Evolutionary conservation across 2,329 filamentous ascomycete genomes (phyloP).

Genomic region (Fusarium sp.): DNA sequence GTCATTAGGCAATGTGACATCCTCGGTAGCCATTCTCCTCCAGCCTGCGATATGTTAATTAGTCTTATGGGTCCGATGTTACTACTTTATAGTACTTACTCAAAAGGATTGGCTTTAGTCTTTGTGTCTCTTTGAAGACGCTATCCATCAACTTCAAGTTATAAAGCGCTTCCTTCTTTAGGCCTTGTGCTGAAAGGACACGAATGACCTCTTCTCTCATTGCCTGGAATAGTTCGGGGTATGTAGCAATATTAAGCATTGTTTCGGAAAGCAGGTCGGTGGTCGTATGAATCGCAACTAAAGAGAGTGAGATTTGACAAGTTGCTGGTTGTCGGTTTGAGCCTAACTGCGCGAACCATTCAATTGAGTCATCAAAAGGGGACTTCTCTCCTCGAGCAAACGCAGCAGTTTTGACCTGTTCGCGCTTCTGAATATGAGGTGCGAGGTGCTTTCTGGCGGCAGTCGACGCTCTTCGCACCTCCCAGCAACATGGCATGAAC

Average conservation of each 20-base stretch:
- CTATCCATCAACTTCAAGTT: conserved; percentile 62
- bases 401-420: conserved; percentile 51
- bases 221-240: conserved; percentile 52
- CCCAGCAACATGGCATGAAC: conserved; percentile 51
- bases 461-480: conserved; percentile 47
- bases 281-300: conserved; percentile 68
- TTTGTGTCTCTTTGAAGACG: conserved; percentile 64
- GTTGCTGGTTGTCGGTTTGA: conserved; percentile 42
- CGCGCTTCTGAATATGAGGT: not conserved
- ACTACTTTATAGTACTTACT: no score
- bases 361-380: conserved; percentile 59
- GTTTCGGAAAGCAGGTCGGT: conserved; percentile 47
- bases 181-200: conserved; percentile 41
- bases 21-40: not conserved
- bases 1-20: conserved; percentile 1
- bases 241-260: conserved; percentile 54
- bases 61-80: no score
- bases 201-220: conserved; percentile 58
- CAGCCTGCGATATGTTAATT: not conserved
- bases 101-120: conserved; percentile 57
- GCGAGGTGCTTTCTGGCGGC: conserved; percentile 37
- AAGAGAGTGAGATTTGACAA: conserved; percentile 48
- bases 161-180: conserved; percentile 60
- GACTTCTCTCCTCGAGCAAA: not conserved
- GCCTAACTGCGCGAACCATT: conserved; percentile 64